Evolutionary conservation across 805 yeast genomes (phyloP).

Genomic region (Zygosaccharomyces pseudorouxii): DNA sequence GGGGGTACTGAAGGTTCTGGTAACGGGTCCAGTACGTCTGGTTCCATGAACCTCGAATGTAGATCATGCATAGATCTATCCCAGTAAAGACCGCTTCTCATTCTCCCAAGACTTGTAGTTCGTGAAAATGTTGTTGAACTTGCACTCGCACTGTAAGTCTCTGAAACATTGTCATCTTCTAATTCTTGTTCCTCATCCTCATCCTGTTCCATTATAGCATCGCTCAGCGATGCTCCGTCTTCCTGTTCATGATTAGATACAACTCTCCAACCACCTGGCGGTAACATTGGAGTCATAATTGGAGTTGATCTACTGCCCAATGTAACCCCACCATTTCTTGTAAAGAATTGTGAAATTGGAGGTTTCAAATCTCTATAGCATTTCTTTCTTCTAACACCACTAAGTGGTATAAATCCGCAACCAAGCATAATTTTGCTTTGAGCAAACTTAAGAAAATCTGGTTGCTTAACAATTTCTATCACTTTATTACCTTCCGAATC

Average conservation of each 20-base stretch:
- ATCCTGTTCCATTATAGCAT: constrained; percentile 7
- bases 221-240: constrained; percentile 6
- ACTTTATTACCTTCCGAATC: constrained; percentile 65
- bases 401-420: constrained; percentile 33
- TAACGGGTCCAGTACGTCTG: constrained; percentile 1
- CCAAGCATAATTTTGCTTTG: constrained; percentile 39
- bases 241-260: constrained; percentile 23
- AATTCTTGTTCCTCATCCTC: constrained; percentile 6
- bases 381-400: constrained; percentile 26
- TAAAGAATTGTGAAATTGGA: constrained; percentile 33
- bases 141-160: constrained; percentile 5
- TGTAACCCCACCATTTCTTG: constrained; percentile 30
- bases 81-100: constrained; percentile 31
- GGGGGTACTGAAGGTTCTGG: constrained; percentile 7
- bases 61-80: constrained; percentile 32
- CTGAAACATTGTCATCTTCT: constrained; percentile 1
- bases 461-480: constrained; percentile 37
- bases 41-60: constrained; percentile 8
- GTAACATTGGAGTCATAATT: constrained; percentile 27
- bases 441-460: constrained; percentile 38
- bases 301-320: constrained; percentile 23
- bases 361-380: constrained; percentile 33
- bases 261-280: constrained; percentile 36
- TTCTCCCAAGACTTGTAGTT: constrained; percentile 4
- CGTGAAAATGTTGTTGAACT: constrained; percentile 6